Conservation (phyloP, 202 grass and related monocot species). For the Zizania palustris region DNA sequence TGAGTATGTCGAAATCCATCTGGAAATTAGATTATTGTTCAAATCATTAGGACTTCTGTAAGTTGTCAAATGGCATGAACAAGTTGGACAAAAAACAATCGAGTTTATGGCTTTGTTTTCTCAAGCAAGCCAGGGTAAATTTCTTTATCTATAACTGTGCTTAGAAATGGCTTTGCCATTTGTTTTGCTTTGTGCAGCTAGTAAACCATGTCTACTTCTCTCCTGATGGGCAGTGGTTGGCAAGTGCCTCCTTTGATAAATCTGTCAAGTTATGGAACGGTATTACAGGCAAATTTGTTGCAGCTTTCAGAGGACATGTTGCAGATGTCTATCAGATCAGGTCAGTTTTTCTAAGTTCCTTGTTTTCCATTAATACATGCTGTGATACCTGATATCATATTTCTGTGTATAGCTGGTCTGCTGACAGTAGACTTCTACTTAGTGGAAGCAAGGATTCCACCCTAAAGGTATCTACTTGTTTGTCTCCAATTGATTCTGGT, state of each 20-base stretch:
- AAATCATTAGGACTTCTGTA: neutral
- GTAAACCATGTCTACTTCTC: constrained; percentile 99
- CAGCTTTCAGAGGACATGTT: constrained; percentile 93
- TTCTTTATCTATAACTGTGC: constrained; percentile 17
- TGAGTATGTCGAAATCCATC: neutral
- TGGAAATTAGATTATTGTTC: neutral
- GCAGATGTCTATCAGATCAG: constrained; percentile 96
- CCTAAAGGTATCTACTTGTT: constrained; percentile 70
- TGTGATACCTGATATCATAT: constrained; percentile 36
- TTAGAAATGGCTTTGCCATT: constrained; percentile 24
- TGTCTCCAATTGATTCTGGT: neutral
- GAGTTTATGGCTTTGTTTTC: neutral
- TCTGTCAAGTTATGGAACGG: constrained; percentile 98
- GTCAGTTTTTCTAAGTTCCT: constrained; percentile 23
- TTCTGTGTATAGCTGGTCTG: constrained; percentile 72
- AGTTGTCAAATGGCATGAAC: neutral
- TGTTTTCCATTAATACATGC: constrained; percentile 2
- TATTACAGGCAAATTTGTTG: constrained; percentile 82
- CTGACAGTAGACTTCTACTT: constrained; percentile 93
- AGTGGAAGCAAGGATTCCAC: constrained; percentile 99
- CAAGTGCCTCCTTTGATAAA: constrained; percentile 97
- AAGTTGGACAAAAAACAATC: neutral
- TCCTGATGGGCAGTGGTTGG: constrained; percentile 96
- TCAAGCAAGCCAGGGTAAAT: constrained; percentile 4
- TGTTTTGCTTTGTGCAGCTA: constrained; percentile 64